These are phyloP conservation scores for Amanita thiersii DNA, from an alignment of 768 basidiomycete species.

Conservation along the genomic window DNA sequence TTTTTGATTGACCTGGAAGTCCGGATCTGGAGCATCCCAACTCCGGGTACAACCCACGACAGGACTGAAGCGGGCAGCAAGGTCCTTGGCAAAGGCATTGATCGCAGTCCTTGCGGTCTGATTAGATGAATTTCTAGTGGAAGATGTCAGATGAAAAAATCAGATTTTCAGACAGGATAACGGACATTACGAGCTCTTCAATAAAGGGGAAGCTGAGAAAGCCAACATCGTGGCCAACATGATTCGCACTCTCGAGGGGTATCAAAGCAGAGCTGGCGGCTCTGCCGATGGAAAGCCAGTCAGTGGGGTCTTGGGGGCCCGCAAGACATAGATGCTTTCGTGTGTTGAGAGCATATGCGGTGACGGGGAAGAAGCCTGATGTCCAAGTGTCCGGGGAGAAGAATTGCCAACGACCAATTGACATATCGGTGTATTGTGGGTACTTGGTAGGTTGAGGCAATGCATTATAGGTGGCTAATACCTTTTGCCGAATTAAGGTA, in stretches of 20 bases:
- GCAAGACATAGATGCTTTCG: conserved; percentile 40
- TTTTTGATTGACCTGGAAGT: conserved; percentile 40
- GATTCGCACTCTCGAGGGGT: conserved; percentile 37
- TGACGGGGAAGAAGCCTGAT: conserved; percentile 58
- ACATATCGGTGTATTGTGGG: conserved; percentile 52
- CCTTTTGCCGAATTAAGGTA: conserved; percentile 47
- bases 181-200: conserved; percentile 52
- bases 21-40: conserved; percentile 53
- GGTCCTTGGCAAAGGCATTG: conserved; percentile 45
- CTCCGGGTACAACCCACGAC: conserved; percentile 63
- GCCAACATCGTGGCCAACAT: conserved; percentile 60
- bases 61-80: conserved; percentile 51
- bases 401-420: conserved; percentile 41
- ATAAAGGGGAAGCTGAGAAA: conserved; percentile 66
- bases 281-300: conserved; percentile 51
- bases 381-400: conserved; percentile 57
- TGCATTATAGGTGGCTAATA: conserved; percentile 43
- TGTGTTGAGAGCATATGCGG: conserved; percentile 50
- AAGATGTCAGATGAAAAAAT: neutral
- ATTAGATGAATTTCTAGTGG: conserved; percentile 46
- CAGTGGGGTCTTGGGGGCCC: conserved; percentile 28
- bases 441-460: conserved; percentile 37
- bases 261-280: conserved; percentile 43
- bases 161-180: conserved; percentile 10
- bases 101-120: conserved; percentile 46